Percentiles rank a stretch among this genome's conserved stretches.
Conservation (phyloP, 768 basidiomycete genomes). For the Agaricus sinodeliciosus region DNA sequence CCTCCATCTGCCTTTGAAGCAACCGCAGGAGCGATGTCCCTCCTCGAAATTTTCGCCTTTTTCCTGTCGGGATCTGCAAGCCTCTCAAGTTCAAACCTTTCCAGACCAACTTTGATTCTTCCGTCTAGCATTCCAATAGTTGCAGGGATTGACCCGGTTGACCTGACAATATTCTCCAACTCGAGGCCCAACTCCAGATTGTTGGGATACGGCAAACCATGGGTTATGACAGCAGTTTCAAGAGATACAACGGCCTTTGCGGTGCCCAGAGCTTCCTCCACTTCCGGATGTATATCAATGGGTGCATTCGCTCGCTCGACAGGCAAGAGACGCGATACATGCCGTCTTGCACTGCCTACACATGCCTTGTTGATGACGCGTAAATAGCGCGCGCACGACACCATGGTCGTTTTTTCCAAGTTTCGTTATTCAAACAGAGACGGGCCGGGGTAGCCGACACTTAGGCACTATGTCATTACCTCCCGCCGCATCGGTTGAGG, state of each 20-base stretch:
- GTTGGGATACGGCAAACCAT: constrained; percentile 82
- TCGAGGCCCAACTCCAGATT: constrained; percentile 67
- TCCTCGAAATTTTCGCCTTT: constrained; percentile 64
- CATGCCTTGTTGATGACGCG: background rate
- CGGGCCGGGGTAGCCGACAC: constrained; percentile 2
- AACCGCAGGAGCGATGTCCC: constrained; percentile 77
- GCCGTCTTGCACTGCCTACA: background rate
- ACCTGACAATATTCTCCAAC: constrained; percentile 69
- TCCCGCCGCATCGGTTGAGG: constrained; percentile 34
- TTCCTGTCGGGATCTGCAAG: constrained; percentile 49
- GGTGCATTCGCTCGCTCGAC: constrained; percentile 23
- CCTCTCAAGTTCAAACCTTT: constrained; percentile 53
- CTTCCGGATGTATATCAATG: constrained; percentile 76
- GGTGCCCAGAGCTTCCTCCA: constrained; percentile 67
- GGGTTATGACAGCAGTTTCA: constrained; percentile 88
- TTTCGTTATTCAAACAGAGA: background rate
- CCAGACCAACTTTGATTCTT: constrained; percentile 80
- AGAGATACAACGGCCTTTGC: constrained; percentile 77
- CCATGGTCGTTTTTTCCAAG: background rate
- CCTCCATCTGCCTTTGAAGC: constrained; percentile 70
- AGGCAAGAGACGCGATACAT: constrained; percentile 7
- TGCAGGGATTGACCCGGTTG: constrained; percentile 76
- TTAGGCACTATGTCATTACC: constrained; percentile 1
- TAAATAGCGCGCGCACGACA: constrained; percentile 2
- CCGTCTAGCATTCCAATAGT: constrained; percentile 85